phyloP scores from a whole-genome alignment of 1,284 basidiomycete genomes.

The Phaffia rhodozyma region DNA sequence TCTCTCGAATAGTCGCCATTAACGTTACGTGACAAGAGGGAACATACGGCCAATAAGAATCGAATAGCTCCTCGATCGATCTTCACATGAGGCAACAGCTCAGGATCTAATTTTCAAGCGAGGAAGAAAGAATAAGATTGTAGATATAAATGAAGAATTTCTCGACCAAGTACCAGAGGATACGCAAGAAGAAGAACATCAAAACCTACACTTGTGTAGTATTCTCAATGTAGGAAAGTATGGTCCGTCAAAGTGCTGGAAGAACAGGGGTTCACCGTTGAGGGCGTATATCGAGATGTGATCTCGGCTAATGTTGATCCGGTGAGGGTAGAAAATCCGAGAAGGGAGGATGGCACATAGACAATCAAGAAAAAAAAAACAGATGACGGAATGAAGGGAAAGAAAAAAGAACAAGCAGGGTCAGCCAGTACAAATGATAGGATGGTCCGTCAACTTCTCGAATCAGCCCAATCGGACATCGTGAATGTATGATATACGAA shows the following conservation, averaged over 20 bases:
- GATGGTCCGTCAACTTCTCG: neutral
- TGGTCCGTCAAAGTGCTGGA: slow-evolving; percentile 94
- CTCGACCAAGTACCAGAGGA: slow-evolving; percentile 4
- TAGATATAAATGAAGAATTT: neutral
- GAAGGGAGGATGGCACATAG: slow-evolving; percentile 17
- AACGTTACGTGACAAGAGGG: neutral
- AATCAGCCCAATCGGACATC: no score
- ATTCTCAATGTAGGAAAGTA: slow-evolving; percentile 77
- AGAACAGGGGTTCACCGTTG: slow-evolving; percentile 76
- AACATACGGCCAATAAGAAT: slow-evolving; percentile 63
- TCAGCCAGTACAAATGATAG: neutral
- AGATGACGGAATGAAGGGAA: neutral
- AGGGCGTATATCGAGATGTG: slow-evolving; percentile 87
- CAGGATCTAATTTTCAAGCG: slow-evolving; percentile 53
- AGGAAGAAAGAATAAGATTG: neutral
- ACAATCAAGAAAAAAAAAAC: neutral
- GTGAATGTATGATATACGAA: neutral
- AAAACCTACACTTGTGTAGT: slow-evolving; percentile 71
- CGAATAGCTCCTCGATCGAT: slow-evolving; percentile 96
- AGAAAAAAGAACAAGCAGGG: neutral
- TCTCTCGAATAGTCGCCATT: neutral
- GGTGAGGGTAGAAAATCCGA: neutral
- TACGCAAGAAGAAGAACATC: slow-evolving; percentile 13
- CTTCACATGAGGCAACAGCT: slow-evolving; percentile 72
- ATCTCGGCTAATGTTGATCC: slow-evolving; percentile 57